A percentile compares a stretch with the other conserved stretches of the same genome.
Evolutionary conservation across 306 rosid species (phyloP).

Genomic region (Cicer cuneatum): DNA sequence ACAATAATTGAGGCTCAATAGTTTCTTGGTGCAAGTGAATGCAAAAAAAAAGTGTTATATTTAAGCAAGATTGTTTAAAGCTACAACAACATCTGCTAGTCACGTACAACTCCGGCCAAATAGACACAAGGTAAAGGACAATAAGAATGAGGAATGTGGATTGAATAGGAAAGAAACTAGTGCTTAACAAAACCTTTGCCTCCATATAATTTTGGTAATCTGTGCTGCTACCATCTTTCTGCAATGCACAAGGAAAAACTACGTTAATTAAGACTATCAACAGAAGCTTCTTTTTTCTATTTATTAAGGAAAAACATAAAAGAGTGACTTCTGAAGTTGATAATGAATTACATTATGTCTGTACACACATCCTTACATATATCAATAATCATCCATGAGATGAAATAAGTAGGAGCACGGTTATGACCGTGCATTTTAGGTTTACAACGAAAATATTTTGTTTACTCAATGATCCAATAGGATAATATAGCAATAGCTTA

Average conservation of each 20-base stretch:
- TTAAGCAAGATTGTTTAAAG: slow-evolving; percentile 37
- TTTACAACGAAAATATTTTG: neutral
- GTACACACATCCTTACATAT: slow-evolving; percentile 27
- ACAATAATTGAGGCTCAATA: neutral
- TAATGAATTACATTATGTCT: neutral
- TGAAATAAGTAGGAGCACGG: slow-evolving; percentile 33
- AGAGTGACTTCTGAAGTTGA: slow-evolving; percentile 31
- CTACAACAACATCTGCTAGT: slow-evolving; percentile 5
- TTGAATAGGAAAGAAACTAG: slow-evolving; percentile 21
- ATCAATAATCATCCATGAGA: slow-evolving; percentile 10
- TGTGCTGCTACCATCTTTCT: slow-evolving; percentile 84
- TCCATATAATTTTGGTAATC: slow-evolving; percentile 81
- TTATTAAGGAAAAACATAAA: slow-evolving; percentile 10
- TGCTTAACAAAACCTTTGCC: slow-evolving; percentile 69
- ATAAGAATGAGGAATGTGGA: slow-evolving; percentile 9
- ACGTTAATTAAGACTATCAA: slow-evolving; percentile 19
- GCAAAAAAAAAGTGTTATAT: slow-evolving; percentile 24
- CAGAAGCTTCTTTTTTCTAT: neutral
- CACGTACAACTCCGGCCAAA: neutral
- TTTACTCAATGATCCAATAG: slow-evolving; percentile 3
- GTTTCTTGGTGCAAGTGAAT: slow-evolving; percentile 20
- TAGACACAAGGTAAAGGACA: neutral
- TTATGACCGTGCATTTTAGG: neutral
- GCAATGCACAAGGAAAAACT: slow-evolving; percentile 46
- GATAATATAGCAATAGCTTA: slow-evolving; percentile 19